Conservation (phyloP, 352 stramenopile genomes). For the Pythium pectinolyticum region DNA sequence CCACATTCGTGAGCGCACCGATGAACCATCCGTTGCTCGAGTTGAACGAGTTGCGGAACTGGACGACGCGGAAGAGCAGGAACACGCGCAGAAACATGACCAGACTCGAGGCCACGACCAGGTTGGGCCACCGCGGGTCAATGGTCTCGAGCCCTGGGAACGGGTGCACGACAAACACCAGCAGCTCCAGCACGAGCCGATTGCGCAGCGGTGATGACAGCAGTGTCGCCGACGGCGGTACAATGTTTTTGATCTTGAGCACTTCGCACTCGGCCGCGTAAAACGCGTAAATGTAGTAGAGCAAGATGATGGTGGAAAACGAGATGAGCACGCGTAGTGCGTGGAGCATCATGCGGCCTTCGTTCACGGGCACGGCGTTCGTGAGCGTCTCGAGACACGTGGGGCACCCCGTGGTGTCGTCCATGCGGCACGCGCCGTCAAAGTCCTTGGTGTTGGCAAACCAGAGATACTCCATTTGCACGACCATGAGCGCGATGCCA, state of each 20-base stretch:
- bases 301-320: conserved; percentile 60
- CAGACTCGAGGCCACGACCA: conserved; percentile 55
- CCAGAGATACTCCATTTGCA: conserved; percentile 77
- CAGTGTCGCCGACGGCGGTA: conserved; percentile 64
- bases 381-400: conserved; percentile 36
- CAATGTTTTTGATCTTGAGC: conserved; percentile 83
- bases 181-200: conserved; percentile 49
- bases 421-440: conserved; percentile 33
- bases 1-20: conserved; percentile 70
- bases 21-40: conserved; percentile 85
- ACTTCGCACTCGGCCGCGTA: conserved; percentile 69
- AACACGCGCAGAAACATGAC: conserved; percentile 61
- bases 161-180: conserved; percentile 57
- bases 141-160: conserved; percentile 68
- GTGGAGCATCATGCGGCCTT: conserved; percentile 69
- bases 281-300: conserved; percentile 71
- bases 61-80: conserved; percentile 55
- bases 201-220: conserved; percentile 56
- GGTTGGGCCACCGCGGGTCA: conserved; percentile 59
- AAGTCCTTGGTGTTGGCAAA: conserved; percentile 56
- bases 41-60: conserved; percentile 75
- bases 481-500: conserved; percentile 67
- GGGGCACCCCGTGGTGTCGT: conserved; percentile 36
- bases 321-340: conserved; percentile 64
- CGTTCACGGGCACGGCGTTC: conserved; percentile 34